These are phyloP conservation scores for Penicillium bialowiezense DNA, from an alignment of 495 filamentous ascomycete species.

Conservation along the genomic window DNA sequence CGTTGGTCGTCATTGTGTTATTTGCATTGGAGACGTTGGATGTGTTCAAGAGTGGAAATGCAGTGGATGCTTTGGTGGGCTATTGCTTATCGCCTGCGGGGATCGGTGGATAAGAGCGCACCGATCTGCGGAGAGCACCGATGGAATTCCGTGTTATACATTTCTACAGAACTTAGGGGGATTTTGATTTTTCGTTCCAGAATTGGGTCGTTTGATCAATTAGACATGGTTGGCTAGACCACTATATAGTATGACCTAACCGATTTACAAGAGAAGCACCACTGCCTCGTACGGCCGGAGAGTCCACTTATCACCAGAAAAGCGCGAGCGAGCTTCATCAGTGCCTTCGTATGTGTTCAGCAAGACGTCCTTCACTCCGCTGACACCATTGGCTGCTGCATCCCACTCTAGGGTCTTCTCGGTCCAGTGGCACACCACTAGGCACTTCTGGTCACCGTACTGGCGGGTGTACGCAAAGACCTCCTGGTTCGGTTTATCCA, in stretches of 20 bases:
- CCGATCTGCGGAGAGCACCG: conserved; percentile 19
- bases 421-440: conserved; percentile 55
- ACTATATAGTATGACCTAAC: no score
- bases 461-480: conserved; percentile 48
- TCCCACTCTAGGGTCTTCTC: conserved; percentile 39
- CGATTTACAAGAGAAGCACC: conserved; percentile 24
- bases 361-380: conserved; percentile 33
- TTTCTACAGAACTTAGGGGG: no score
- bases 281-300: conserved; percentile 42
- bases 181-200: no score
- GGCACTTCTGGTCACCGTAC: conserved; percentile 38
- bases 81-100: conserved; percentile 24
- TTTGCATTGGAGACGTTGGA: not conserved
- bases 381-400: conserved; percentile 31
- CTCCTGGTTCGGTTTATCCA: conserved; percentile 43
- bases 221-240: no score
- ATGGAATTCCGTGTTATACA: not conserved
- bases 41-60: not conserved
- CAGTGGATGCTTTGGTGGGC: not conserved
- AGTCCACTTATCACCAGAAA: conserved; percentile 28
- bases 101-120: conserved; percentile 21
- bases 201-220: no score
- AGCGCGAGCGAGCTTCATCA: conserved; percentile 19
- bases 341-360: conserved; percentile 40
- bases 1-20: conserved; percentile 18